Percentiles rank a stretch among this genome's conserved stretches.
phyloP scores from a whole-genome alignment of 1,284 basidiomycete genomes.

The Exobasidium rhododendri region DNA sequence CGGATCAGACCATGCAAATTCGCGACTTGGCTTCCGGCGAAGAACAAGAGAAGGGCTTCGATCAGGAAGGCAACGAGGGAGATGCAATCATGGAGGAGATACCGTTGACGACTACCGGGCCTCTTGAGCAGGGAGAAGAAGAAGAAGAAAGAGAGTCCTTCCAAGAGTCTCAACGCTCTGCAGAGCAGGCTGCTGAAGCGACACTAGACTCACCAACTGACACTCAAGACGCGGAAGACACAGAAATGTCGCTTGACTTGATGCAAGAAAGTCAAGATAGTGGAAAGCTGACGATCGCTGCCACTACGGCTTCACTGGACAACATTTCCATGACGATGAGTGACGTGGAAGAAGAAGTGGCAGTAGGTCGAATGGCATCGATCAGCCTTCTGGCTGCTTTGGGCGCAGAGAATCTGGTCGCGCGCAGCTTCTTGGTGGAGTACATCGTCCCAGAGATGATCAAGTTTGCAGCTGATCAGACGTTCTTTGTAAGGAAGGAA shows the following conservation, averaged over 20 bases:
- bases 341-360: conserved; percentile 64
- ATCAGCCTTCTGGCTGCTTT: conserved; percentile 90
- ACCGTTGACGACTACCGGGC: neutral
- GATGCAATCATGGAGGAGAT: neutral
- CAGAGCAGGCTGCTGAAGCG: neutral
- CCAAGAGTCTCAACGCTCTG: neutral
- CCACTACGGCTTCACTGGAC: conserved; percentile 3
- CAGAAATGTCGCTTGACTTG: neutral
- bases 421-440: conserved; percentile 64
- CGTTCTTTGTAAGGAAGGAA: conserved; percentile 82
- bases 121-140: neutral
- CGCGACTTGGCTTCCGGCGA: neutral
- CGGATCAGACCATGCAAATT: neutral
- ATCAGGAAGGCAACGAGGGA: neutral
- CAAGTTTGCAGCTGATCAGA: conserved; percentile 70
- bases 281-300: neutral
- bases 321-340: conserved; percentile 5
- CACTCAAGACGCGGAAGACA: conserved; percentile 13
- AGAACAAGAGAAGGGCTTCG: neutral
- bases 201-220: conserved; percentile 13
- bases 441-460: conserved; percentile 78
- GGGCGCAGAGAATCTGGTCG: conserved; percentile 57
- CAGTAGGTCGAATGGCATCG: conserved; percentile 80
- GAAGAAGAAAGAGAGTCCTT: neutral
- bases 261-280: neutral